phyloP scores from a whole-genome alignment of 371 early-diverging fungal genomes.

The Mortierella polycephala region DNA sequence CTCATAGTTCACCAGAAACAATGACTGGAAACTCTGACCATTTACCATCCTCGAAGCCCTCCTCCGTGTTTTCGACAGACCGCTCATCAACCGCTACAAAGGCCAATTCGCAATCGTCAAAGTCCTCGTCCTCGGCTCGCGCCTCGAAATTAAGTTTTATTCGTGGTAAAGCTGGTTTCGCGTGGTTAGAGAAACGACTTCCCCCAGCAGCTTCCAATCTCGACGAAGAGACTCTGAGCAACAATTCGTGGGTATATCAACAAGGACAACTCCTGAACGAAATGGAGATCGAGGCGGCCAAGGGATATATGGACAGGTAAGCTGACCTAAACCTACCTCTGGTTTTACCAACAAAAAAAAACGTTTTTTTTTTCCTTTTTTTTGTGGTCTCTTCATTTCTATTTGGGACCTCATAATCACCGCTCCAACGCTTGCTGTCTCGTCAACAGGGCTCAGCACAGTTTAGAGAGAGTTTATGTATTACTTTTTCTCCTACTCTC shows the following conservation, averaged over 20 bases:
- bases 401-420: too few relatives aligned
- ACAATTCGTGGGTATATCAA: slow-evolving; percentile 12
- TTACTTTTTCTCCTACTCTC: too few relatives aligned
- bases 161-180: slow-evolving; percentile 39
- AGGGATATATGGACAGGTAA: slow-evolving; percentile 36
- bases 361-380: too few relatives aligned
- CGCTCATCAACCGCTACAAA: background rate
- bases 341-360: too few relatives aligned
- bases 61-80: background rate
- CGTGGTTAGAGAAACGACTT: slow-evolving; percentile 38
- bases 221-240: slow-evolving; percentile 8
- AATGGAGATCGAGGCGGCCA: slow-evolving; percentile 45
- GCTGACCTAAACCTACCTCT: background rate
- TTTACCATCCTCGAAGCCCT: too few relatives aligned
- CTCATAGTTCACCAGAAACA: too few relatives aligned
- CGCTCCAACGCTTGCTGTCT: too few relatives aligned
- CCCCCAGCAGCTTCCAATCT: slow-evolving; percentile 6
- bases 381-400: background rate
- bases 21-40: too few relatives aligned
- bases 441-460: too few relatives aligned
- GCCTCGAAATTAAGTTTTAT: slow-evolving; percentile 23
- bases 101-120: background rate
- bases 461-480: too few relatives aligned
- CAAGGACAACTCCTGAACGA: slow-evolving; percentile 24
- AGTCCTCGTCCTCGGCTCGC: background rate